Base-by-base conservation (phyloP, 164 flowering plant genomes). In the Macadamia integrifolia region DNA sequence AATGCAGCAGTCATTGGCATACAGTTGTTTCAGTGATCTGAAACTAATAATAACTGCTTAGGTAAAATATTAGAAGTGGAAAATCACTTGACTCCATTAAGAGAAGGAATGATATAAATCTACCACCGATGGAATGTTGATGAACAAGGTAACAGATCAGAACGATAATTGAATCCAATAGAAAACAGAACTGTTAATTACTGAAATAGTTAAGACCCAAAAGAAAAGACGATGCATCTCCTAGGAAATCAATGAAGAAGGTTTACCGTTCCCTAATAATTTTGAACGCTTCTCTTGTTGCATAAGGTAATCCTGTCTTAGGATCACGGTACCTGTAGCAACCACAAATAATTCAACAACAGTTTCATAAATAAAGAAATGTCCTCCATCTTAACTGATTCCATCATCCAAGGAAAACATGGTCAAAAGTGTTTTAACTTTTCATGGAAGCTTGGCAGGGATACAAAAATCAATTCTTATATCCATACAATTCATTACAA, bases 231-330 rank as follows among this genome's bases (percentile, higher is more conserved):
- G 10, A 23, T 14, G 35, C 31, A 10, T 10, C 59, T 23, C 35
- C 42, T 9, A 32, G 55, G 56, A 74, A n/a, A 59, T 9, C 67
- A 61, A 10, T 43, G 8, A 64, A 30, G 31, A 67, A 71, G 42
- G 6, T 68, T 71, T 84, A 92, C 99, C 91, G 78, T 76, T 92
- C 84, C 48, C 94, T 85, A 35, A 95, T 80, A 65, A 81, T 75
- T 72, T 81, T 87, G 72, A 95, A 95, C 66, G 99, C 96, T 79
- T 95, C 98, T 76, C 86, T 88, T 50, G 92, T 95, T 58, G 98
- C 94, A 79, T 89, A 95, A 66, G 91, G 88, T 69, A 86, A 62
- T 42, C 98, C 99, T 10, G 98, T 92, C 80, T 85, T 89, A 70
- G 99, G 99, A 74, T 95, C 99, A 64, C 88, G 90, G 61, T 89